Conservation (phyloP, 148 eudicot species). For the Vaccinium macrocarpon region DNA sequence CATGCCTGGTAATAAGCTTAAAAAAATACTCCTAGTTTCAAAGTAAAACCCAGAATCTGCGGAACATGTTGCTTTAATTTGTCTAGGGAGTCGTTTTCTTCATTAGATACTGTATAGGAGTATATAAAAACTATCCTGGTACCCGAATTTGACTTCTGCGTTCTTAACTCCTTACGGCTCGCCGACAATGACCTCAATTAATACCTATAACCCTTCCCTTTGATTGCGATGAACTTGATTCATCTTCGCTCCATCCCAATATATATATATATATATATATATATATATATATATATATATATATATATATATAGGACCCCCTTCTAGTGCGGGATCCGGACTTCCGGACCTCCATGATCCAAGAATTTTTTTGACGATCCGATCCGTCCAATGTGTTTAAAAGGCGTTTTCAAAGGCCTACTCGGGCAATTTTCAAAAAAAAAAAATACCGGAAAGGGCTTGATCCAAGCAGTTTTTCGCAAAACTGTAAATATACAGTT, state of each 20-base stretch:
- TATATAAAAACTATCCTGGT: background rate
- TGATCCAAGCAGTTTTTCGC: too few relatives aligned
- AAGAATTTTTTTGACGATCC: too few relatives aligned
- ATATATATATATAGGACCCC: too few relatives aligned
- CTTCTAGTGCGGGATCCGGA: too few relatives aligned
- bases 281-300: too few relatives aligned
- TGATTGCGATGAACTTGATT: conserved; percentile 7
- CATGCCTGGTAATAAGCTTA: background rate
- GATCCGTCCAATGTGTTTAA: too few relatives aligned
- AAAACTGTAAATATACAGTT: too few relatives aligned
- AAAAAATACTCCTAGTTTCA: background rate
- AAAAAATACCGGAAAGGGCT: too few relatives aligned
- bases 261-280: background rate
- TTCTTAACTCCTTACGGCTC: background rate
- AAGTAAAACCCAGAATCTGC: conserved; percentile 4
- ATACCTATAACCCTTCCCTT: background rate
- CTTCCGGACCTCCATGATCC: too few relatives aligned
- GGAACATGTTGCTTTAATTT: background rate
- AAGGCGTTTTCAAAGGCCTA: too few relatives aligned
- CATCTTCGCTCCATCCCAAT: background rate
- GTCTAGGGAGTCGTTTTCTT: background rate
- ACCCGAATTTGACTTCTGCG: too few relatives aligned
- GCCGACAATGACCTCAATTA: conserved; percentile 2
- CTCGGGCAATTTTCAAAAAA: too few relatives aligned
- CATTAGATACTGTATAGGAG: background rate